These are phyloP conservation scores for Cercophora samala DNA, from an alignment of 495 filamentous ascomycete genomes.

Conservation along the genomic window DNA sequence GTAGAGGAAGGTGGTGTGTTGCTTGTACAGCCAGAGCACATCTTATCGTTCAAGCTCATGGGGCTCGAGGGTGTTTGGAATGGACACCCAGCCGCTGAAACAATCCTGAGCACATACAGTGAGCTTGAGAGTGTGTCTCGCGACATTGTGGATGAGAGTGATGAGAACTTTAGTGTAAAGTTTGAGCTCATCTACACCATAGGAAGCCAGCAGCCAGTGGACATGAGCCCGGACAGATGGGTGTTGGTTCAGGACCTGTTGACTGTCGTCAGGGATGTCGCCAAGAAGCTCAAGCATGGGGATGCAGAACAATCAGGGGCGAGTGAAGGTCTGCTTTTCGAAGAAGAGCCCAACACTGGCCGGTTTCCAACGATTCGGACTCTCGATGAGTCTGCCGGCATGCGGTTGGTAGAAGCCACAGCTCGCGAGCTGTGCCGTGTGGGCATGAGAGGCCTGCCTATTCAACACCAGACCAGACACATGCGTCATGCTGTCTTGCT, in stretches of 20 bases:
- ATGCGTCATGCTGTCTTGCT: conserved; percentile 38
- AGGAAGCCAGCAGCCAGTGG: conserved; percentile 53
- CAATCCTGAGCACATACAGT: conserved; percentile 41
- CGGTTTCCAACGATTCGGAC: conserved; percentile 48
- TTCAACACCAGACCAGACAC: conserved; percentile 37
- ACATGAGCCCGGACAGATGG: conserved; percentile 61
- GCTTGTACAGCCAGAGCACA: conserved; percentile 64
- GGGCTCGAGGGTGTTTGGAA: conserved; percentile 49
- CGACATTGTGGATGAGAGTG: conserved; percentile 64
- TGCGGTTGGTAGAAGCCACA: conserved; percentile 31
- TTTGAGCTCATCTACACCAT: conserved; percentile 68
- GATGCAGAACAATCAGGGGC: conserved; percentile 36
- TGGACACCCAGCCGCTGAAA: conserved; percentile 19
- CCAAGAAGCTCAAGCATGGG: conserved; percentile 29
- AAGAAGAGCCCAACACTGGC: conserved; percentile 10
- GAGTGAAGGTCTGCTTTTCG: conserved; percentile 15
- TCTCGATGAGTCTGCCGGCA: conserved; percentile 36
- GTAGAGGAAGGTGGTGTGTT: conserved; percentile 49
- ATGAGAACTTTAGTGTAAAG: conserved; percentile 59
- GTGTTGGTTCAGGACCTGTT: conserved; percentile 54
- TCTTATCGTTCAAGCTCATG: conserved; percentile 66
- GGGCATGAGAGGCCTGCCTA: conserved; percentile 42
- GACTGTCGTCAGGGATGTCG: conserved; percentile 26
- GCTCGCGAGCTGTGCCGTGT: conserved; percentile 36
- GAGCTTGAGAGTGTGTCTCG: conserved; percentile 43